These are phyloP conservation scores for Lactarius sanguifluus DNA, from an alignment of 768 basidiomycete species.

Conservation along the genomic window DNA sequence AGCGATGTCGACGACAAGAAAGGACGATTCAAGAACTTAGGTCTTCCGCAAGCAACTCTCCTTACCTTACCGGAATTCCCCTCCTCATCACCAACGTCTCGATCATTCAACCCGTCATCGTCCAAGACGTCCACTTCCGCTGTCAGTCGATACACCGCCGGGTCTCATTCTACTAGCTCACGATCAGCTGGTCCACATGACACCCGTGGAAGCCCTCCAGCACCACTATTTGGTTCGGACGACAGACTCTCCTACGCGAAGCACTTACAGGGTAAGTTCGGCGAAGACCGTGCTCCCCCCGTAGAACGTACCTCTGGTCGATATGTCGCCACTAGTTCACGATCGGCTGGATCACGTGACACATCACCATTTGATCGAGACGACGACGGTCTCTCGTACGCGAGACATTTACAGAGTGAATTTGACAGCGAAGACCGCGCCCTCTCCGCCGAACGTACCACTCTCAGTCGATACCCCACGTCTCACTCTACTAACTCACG, in stretches of 20 bases:
- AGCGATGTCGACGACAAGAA: slow-evolving; percentile 19
- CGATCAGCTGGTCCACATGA: not conserved
- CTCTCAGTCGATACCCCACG: not conserved
- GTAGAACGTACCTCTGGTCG: slow-evolving; percentile 32
- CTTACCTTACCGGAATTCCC: not conserved
- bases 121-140: slow-evolving; percentile 1
- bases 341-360: not conserved
- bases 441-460: slow-evolving; percentile 38
- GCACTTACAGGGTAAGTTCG: slow-evolving; percentile 39
- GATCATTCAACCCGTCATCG: not conserved
- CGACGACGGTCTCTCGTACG: slow-evolving; percentile 29
- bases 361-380: slow-evolving; percentile 24
- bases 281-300: slow-evolving; percentile 42
- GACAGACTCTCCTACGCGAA: slow-evolving; percentile 32
- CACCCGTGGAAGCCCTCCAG: not conserved
- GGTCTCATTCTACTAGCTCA: not conserved
- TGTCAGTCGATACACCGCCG: not conserved
- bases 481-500: not conserved
- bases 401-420: slow-evolving; percentile 38
- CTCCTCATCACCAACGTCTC: not conserved
- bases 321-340: not conserved
- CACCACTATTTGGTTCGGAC: slow-evolving; percentile 24
- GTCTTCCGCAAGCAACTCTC: not conserved
- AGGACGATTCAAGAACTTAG: not conserved
- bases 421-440: slow-evolving; percentile 44